Conservation (phyloP, 73 alveolate genomes). For the Paraurostyla sp. region DNA sequence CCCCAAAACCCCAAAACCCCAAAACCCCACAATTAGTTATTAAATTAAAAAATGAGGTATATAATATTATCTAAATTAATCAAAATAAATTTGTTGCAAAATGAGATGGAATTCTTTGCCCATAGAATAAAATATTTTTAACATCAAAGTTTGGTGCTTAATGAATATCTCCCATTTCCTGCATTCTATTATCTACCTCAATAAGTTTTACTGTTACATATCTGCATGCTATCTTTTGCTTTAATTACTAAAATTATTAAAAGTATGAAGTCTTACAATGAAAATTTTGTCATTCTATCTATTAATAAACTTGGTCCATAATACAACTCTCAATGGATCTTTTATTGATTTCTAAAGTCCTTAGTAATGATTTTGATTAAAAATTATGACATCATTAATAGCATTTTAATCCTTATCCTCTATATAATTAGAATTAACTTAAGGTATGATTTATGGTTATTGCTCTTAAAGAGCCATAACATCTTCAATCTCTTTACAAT, state of each 20-base stretch:
- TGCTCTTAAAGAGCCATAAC: background rate
- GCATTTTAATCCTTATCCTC: background rate
- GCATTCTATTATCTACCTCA: constrained; percentile 35
- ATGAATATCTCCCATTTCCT: constrained; percentile 23
- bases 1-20: no score
- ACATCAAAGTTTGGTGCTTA: constrained; percentile 16
- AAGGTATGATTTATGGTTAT: constrained; percentile 10
- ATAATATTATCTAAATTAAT: background rate
- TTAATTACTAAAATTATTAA: background rate
- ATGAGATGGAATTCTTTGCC: constrained; percentile 32
- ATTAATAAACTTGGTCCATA: constrained; percentile 33
- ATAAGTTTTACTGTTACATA: constrained; percentile 34
- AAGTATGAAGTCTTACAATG: constrained; percentile 2
- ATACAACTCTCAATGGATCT: background rate
- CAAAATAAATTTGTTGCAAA: background rate
- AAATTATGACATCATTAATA: background rate
- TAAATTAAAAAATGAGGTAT: background rate
- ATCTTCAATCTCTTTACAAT: background rate
- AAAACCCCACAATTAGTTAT: no score
- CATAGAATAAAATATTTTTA: constrained; percentile 28
- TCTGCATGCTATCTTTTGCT: constrained; percentile 39
- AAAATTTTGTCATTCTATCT: background rate
- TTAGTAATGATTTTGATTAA: background rate
- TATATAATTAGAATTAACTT: background rate
- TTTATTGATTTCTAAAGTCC: background rate